These are phyloP conservation scores for Cyathus striatus DNA, from an alignment of 768 basidiomycete species.

Conservation along the genomic window DNA sequence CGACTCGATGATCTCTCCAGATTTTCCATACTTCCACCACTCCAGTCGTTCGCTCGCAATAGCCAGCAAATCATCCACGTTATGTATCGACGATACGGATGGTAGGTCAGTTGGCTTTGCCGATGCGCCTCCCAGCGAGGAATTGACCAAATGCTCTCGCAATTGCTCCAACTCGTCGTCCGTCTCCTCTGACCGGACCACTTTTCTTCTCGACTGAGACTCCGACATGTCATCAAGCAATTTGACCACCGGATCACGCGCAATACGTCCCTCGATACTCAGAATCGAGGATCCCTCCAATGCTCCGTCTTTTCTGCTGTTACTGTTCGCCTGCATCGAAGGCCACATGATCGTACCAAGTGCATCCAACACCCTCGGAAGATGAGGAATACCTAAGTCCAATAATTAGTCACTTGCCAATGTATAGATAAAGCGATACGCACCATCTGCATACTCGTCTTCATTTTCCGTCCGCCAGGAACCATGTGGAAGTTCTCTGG, in stretches of 20 bases:
- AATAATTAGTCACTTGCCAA: slow-evolving; percentile 1
- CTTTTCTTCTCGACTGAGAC: neutral
- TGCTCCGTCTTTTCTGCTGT: slow-evolving; percentile 12
- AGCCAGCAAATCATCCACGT: too few species aligned
- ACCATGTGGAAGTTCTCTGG: slow-evolving; percentile 10
- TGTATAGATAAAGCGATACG: neutral
- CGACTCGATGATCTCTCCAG: too few species aligned
- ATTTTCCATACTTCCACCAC: too few species aligned
- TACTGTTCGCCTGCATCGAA: slow-evolving; percentile 50
- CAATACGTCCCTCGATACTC: neutral
- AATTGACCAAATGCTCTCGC: too few species aligned
- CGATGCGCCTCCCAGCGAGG: too few species aligned
- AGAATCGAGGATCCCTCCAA: slow-evolving; percentile 24
- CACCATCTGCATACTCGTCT: slow-evolving; percentile 17
- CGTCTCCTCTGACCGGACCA: neutral
- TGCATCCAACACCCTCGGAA: slow-evolving; percentile 72
- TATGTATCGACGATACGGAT: too few species aligned
- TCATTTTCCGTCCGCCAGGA: slow-evolving; percentile 3
- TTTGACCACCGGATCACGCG: neutral
- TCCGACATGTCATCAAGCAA: neutral
- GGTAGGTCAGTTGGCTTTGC: too few species aligned
- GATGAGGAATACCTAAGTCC: slow-evolving; percentile 38
- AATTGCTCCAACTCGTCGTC: too few species aligned
- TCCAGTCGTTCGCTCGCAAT: too few species aligned
- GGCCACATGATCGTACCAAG: slow-evolving; percentile 90